These are phyloP conservation scores for Tolypocladium tundrense DNA, from an alignment of 2,329 filamentous ascomycete genomes.

Conservation along the genomic window DNA sequence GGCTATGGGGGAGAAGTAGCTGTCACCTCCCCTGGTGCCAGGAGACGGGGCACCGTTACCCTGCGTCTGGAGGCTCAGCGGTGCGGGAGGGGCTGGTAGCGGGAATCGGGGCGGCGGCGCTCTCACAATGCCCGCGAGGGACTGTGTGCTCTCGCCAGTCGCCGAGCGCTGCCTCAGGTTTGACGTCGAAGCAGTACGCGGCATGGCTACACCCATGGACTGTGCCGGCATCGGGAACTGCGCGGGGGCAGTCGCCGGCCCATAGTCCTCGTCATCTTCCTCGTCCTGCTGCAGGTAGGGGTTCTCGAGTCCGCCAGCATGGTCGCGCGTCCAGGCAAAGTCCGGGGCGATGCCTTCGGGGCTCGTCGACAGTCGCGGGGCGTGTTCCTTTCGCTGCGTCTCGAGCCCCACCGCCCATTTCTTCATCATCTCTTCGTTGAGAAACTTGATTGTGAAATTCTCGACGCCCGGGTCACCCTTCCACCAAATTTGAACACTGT, in stretches of 20 bases:
- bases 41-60: conserved; percentile 44
- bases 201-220: conserved; percentile 13
- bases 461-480: conserved; percentile 93
- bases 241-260: conserved; percentile 23
- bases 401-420: conserved; percentile 83
- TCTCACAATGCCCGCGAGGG: conserved; percentile 44
- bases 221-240: conserved; percentile 22
- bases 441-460: conserved; percentile 90
- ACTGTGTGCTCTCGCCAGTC: conserved; percentile 59
- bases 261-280: conserved; percentile 49
- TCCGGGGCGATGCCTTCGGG: conserved; percentile 51
- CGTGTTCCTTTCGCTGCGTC: conserved; percentile 56
- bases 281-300: conserved; percentile 63
- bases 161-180: conserved; percentile 68
- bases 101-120: conserved; percentile 65
- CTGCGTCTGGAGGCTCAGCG: conserved; percentile 61
- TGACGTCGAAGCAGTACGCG: conserved; percentile 50
- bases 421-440: conserved; percentile 83
- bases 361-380: conserved; percentile 34
- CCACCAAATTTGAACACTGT: conserved; percentile 97
- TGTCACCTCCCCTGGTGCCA: conserved; percentile 55
- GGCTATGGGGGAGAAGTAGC: conserved; percentile 83
- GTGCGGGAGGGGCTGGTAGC: conserved; percentile 42
- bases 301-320: conserved; percentile 61
- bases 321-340: conserved; percentile 68